Conservation (phyloP, 176 grass and related monocot species). For the Dactylis glomerata region DNA sequence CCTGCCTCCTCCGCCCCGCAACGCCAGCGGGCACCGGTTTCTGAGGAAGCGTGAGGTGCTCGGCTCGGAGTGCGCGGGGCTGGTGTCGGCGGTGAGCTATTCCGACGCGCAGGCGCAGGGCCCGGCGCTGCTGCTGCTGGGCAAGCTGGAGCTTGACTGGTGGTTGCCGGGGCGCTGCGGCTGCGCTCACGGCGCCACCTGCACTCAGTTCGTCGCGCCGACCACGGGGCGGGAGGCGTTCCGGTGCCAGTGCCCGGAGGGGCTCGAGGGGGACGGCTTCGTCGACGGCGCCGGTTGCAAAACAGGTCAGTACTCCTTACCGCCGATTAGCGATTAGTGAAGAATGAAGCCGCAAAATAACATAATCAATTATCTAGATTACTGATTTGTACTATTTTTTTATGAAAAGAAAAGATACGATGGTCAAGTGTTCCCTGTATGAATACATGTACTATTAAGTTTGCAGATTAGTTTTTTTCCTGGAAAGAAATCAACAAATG, state of each 20-base stretch:
- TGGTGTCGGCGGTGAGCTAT: conserved; percentile 32
- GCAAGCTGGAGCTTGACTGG: conserved; percentile 30
- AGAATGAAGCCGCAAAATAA: no score
- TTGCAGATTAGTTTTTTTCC: no score
- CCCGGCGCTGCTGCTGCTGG: conserved; percentile 32
- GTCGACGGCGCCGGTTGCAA: conserved; percentile 28
- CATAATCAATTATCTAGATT: no score
- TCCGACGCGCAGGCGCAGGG: neutral
- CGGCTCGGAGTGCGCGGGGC: neutral
- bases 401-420: no score
- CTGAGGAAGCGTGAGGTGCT: neutral
- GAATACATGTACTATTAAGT: no score
- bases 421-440: no score
- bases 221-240: neutral
- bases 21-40: neutral
- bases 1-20: neutral
- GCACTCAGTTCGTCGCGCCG: conserved; percentile 14
- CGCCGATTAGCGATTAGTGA: no score
- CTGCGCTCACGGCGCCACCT: conserved; percentile 23
- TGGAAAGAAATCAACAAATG: no score
- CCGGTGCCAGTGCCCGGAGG: conserved; percentile 25
- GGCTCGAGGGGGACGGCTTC: conserved; percentile 53
- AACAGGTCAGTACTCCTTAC: conserved; percentile 43
- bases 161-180: conserved; percentile 43
- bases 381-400: no score